A percentile compares a stretch with the other conserved stretches of the same genome.
Conservation (phyloP, 225 moss, liverwort and hornwort species). For the Thuidium tamariscinum region DNA sequence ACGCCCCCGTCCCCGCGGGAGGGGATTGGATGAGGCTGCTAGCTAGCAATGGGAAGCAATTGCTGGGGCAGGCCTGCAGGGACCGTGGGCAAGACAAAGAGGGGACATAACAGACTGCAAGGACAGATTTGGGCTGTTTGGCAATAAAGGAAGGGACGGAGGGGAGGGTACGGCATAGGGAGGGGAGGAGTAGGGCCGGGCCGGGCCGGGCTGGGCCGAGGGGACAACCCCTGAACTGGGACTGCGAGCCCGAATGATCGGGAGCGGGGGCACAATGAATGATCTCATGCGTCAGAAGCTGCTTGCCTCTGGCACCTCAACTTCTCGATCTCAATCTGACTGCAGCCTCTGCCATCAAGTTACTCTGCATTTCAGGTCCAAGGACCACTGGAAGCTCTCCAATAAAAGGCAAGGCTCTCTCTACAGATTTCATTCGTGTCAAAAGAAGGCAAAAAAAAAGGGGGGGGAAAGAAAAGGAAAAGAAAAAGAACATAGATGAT, state of each 20-base stretch:
- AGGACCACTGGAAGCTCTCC: background rate
- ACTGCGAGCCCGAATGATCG: conserved; percentile 17
- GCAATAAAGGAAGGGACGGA: background rate
- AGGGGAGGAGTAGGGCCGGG: background rate
- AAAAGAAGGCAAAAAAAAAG: background rate
- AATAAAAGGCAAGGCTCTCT: background rate
- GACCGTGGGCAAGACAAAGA: background rate
- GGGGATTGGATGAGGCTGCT: background rate
- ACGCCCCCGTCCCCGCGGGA: too few species aligned
- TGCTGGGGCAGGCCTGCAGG: background rate
- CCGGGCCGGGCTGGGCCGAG: background rate
- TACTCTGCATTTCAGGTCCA: background rate
- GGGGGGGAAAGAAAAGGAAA: rapidly evolving
- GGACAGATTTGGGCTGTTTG: background rate
- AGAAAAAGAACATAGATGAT: background rate
- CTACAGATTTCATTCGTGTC: background rate
- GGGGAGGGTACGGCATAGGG: background rate
- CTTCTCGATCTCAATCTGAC: background rate
- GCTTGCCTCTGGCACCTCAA: background rate
- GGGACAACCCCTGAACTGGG: conserved; percentile 12
- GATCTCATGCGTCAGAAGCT: conserved; percentile 24
- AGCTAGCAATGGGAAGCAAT: background rate
- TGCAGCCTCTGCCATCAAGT: background rate
- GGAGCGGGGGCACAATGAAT: conserved; percentile 2
- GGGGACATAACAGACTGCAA: conserved; percentile 31